Evolutionary conservation across 2,329 filamentous ascomycete species (phyloP), one percentile per base, ranked within the genome.

Genomic region (Alternaria angustiovoidea): DNA sequence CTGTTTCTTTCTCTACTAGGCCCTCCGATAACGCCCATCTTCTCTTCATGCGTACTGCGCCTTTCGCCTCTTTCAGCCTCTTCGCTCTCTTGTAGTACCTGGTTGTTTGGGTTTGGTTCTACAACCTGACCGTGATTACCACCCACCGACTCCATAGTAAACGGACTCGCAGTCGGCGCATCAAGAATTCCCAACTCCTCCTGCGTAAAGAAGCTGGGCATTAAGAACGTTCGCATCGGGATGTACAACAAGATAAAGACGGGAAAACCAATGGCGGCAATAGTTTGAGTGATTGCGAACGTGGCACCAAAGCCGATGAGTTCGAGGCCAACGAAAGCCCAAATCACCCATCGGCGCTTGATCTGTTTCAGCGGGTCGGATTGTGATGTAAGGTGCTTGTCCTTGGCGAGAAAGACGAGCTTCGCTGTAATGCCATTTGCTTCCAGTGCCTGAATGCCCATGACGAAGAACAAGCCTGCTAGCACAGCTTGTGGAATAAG

Each of bases 181-280:
- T 88, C 86, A 59, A 88, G 66, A 0, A 86, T 68, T 16, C 77
- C 69, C 11, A 88, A 69, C 66, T 87, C 85, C 18, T 80, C 64
- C 5, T 77, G 68, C 0, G 76, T 78, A 62, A 88, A 87, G 73
- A 84, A 84, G 16, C 75, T 67, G 1, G 86, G 85, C 63, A 88
- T 73, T 0, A 84, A 54, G 54, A 81, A 78, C 61, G 82, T 84
- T 3, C 85, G 76, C 30, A 87, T 66, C 0, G 86, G 86, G 7
- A 88, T 87, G 18, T 88, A 78, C 4, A 83, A 72, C 18, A 86
- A 79, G 59, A 88, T 87, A 52, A 88, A 80, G 14, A 88, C 80
- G 0, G 86, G 86, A 62, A 88, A 88, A 0, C 85, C 84, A 64
- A 88, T 86, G 0, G 85, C 86, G 0, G 84, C 86, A 24, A 88